Percentiles rank a stretch among this genome's conserved stretches.
Evolutionary conservation across 768 basidiomycete genomes (phyloP).

Genomic region (Trametes maxima): DNA sequence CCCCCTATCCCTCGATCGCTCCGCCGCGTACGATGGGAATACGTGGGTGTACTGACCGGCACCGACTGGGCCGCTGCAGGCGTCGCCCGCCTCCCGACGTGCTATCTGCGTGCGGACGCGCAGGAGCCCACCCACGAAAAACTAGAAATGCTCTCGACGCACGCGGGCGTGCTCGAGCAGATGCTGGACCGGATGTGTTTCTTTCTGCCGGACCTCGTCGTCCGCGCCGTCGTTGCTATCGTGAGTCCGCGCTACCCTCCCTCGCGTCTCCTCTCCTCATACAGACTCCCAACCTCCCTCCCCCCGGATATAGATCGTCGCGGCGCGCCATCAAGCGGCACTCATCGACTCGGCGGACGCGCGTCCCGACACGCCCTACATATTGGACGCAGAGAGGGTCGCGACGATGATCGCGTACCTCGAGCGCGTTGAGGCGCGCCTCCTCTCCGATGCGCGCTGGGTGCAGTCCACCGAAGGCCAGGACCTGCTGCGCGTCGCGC

Average conservation of each 20-base stretch:
- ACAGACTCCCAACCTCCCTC: neutral
- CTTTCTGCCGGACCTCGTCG: neutral
- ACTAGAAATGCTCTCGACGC: neutral
- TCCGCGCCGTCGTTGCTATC: slow-evolving; percentile 6
- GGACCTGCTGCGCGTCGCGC: neutral
- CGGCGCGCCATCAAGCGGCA: neutral
- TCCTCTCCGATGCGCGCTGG: neutral
- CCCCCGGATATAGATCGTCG: neutral
- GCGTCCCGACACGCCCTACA: neutral
- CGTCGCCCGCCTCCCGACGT: neutral
- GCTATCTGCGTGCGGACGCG: neutral
- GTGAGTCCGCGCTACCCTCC: neutral
- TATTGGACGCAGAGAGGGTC: neutral
- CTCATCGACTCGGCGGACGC: neutral
- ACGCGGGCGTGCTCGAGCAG: slow-evolving; percentile 18
- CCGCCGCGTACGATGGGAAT: too few species aligned
- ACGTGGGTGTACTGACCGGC: neutral
- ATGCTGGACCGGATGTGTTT: neutral
- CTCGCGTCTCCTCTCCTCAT: neutral
- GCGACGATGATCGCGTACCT: neutral
- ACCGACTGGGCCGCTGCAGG: neutral
- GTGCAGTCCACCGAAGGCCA: neutral
- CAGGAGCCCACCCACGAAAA: neutral
- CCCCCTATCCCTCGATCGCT: neutral
- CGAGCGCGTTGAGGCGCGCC: neutral